Conservation (phyloP, 2,329 filamentous ascomycete genomes). For the Colletotrichum magnum region DNA sequence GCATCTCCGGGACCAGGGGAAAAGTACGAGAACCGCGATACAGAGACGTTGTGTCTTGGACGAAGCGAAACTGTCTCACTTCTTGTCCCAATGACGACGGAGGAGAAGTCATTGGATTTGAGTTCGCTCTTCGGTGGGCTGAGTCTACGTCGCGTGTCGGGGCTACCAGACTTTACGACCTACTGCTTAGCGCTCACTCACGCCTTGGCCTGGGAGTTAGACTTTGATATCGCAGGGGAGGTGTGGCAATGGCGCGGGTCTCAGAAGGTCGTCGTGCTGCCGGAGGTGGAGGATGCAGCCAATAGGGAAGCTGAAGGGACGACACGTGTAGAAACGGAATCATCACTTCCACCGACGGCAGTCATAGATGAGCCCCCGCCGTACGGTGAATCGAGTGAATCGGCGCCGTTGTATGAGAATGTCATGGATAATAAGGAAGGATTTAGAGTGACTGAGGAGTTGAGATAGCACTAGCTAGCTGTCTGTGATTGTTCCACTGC, state of each 20-base stretch:
- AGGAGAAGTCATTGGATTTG: background rate
- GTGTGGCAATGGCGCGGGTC: background rate
- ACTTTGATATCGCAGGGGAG: background rate
- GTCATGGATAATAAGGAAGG: background rate
- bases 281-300: too few species aligned
- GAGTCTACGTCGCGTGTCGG: background rate
- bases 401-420: background rate
- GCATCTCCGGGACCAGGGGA: background rate
- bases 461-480: too few species aligned
- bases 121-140: background rate
- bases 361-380: background rate
- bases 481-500: too few species aligned
- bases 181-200: background rate
- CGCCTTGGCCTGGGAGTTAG: background rate
- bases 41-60: background rate
- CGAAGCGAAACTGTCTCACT: background rate
- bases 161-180: background rate
- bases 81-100: background rate
- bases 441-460: background rate
- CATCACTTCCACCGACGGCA: background rate
- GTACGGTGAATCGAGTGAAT: background rate
- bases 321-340: background rate
- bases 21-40: background rate
- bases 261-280: background rate
- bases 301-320: background rate